Percentiles rank a stretch among this genome's conserved stretches.
Evolutionary conservation across 805 yeast species (phyloP).

Genomic region (Kodamaea kaohsiungensis): DNA sequence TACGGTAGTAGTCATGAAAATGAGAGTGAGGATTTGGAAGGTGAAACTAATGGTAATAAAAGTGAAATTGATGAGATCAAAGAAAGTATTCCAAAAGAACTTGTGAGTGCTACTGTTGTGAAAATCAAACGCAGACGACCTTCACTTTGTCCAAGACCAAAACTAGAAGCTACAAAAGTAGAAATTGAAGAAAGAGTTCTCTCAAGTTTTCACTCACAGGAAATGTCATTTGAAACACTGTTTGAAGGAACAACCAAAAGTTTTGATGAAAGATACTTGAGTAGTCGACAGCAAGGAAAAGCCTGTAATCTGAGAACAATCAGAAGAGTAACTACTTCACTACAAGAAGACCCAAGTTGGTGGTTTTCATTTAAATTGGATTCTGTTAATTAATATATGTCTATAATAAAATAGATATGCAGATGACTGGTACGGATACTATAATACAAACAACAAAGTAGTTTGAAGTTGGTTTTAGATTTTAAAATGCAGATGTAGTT

Average conservation of each 20-base stretch:
- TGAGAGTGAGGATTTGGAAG: background rate
- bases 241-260: background rate
- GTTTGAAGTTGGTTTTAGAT: too few relatives aligned
- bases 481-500: background rate
- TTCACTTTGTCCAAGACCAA: background rate
- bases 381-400: background rate
- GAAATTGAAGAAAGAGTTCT: background rate
- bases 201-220: conserved; percentile 11
- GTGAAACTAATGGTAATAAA: background rate
- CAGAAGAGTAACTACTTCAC: background rate
- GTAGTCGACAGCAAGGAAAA: background rate
- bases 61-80: background rate
- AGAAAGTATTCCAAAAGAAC: background rate
- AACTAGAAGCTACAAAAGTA: background rate
- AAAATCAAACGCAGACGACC: background rate
- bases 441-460: background rate
- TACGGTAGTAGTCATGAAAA: background rate
- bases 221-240: conserved; percentile 3
- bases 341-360: conserved; percentile 3
- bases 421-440: background rate
- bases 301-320: background rate
- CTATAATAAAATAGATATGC: background rate
- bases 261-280: conserved; percentile 1
- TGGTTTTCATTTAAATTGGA: conserved; percentile 7
- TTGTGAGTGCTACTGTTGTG: background rate